Base-by-base conservation (phyloP, 257 asterid species). In the Knoxia roxburghii region DNA sequence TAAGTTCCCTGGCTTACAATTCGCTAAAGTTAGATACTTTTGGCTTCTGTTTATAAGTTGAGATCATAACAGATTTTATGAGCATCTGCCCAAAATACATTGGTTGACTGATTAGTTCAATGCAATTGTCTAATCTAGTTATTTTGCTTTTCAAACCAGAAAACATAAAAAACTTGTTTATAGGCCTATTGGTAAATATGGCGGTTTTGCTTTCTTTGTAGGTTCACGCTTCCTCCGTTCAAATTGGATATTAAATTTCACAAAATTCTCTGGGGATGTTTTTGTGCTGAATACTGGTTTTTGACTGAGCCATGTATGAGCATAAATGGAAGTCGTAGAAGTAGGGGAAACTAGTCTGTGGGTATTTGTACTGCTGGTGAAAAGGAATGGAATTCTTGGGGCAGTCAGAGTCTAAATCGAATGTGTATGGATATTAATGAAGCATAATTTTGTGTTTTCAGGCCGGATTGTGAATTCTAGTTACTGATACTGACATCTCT, bases 111-210 rank as follows among this genome's bases (percentile, higher is more conserved):
- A 21, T n/a, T 52, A 32, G 7, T 32, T 13, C 20, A 37, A 39
- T 33, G 17, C 4, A 59, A 21, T 11, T 46, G 41, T 18, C 29
- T 30, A 21, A 2, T n/a, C 40, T 23, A 45, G 30, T 57, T 69
- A 4, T 51, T 59, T 43, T 59, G 14, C n/a, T 65, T 59, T 32
- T 32, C 52, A 30, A 51, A 53, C 29, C 33, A 27, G 66, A 60
- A 49, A 3, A 69, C 14, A 48, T 32, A 48, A 69, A 24, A 32
- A 32, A 35, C 61, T 69, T 35, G 26, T 69, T 23, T 14, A 23
- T 37, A 6, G 6, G 51, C 1, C 46, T 9, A 49, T 59, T 35
- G 26, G 32, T 2, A 46, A 1, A 0, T 4, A 37, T 37, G 50
- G 21, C 35, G 18, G 35, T 3, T 61, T 61, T 14, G 10, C 43